Conservation (phyloP, 345 rosid genomes). For the Lepidium didymum region DNA sequence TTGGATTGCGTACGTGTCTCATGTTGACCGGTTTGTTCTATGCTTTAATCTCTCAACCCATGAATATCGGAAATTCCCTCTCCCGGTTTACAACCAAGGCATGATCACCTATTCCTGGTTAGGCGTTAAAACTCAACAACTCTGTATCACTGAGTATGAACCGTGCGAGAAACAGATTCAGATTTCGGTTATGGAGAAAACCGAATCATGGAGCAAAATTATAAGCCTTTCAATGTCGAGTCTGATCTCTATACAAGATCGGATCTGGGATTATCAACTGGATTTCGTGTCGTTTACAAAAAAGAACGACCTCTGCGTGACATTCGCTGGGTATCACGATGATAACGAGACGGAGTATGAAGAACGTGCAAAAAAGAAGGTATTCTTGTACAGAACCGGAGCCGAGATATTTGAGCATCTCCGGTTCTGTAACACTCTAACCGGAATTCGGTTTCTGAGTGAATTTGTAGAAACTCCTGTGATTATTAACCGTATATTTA, state of each 20-base stretch:
- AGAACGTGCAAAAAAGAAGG: not conserved
- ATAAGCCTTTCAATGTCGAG: conserved; percentile 7
- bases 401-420: not conserved
- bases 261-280: not conserved
- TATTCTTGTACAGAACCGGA: conserved; percentile 8
- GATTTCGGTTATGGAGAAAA: conserved; percentile 18
- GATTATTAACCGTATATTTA: not conserved
- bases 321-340: not conserved
- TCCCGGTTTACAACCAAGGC: conserved; percentile 9
- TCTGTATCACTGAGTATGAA: conserved; percentile 6
- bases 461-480: conserved; percentile 12
- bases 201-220: conserved; percentile 18
- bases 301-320: conserved; percentile 9
- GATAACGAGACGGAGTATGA: not conserved
- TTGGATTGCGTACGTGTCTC: conserved; percentile 27
- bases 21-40: conserved; percentile 14
- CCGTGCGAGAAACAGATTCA: not conserved
- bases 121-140: conserved; percentile 9
- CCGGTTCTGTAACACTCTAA: not conserved
- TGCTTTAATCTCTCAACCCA: conserved; percentile 16
- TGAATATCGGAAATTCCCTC: conserved; percentile 1
- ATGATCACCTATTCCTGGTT: conserved; percentile 7
- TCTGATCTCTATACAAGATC: not conserved
- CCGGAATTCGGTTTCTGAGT: not conserved
- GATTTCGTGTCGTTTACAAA: conserved; percentile 13